phyloP scores from a whole-genome alignment of 768 basidiomycete species.

The Rhodotorula graminis region DNA sequence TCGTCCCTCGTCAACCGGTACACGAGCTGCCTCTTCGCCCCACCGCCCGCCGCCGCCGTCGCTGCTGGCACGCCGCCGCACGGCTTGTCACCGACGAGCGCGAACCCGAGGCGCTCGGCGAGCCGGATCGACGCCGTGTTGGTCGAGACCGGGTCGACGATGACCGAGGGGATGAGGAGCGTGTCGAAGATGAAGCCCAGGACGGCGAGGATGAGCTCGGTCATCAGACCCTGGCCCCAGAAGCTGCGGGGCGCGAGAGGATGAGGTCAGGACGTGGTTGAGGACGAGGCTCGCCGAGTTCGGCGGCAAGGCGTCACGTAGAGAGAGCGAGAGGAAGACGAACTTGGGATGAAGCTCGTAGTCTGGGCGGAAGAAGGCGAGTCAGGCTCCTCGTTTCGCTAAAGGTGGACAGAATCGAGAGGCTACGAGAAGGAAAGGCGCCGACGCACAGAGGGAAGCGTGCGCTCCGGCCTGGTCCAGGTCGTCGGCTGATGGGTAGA shows the following conservation, averaged over 20 bases:
- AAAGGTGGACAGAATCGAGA: no score
- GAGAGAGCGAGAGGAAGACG: no score
- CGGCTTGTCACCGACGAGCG: not conserved
- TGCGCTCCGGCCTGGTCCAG: not conserved
- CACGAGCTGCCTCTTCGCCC: not conserved
- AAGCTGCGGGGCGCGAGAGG: not conserved
- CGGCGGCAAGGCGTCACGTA: no score
- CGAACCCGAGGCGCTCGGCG: constrained; percentile 4
- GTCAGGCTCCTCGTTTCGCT: not conserved
- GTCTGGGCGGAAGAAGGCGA: not conserved
- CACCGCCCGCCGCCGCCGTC: not conserved
- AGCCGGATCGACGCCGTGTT: not conserved
- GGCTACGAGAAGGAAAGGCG: not conserved
- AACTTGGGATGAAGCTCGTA: constrained; percentile 23
- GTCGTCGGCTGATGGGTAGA: not conserved
- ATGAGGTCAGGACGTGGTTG: not conserved
- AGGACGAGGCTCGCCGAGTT: not conserved
- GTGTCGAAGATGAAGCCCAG: constrained; percentile 1
- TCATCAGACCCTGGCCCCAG: constrained; percentile 21
- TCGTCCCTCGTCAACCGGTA: not conserved
- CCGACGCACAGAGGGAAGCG: not conserved
- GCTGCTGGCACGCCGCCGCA: no score
- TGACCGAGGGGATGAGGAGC: not conserved
- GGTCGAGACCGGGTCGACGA: not conserved
- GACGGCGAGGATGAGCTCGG: constrained; percentile 5